Base-by-base conservation (phyloP, 129 eudicot genomes). In the Erigeron canadensis region DNA sequence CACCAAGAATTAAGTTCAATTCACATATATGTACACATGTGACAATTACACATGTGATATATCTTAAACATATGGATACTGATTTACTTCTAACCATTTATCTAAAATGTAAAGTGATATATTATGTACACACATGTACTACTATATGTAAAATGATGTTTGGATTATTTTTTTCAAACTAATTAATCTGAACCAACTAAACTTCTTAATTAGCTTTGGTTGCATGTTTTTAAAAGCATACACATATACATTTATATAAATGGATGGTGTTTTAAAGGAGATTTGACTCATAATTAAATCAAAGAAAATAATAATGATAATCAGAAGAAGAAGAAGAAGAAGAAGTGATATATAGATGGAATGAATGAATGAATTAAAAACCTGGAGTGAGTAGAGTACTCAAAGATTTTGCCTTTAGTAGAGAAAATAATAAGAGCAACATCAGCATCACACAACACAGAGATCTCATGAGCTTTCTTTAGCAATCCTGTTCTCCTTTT, bases 381-480 rank as follows among this genome's bases (percentile, higher is more conserved):
- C 96, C 96, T 86, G 71, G 89, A 87, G 67, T 90, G 86, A 77
- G 91, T 84, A 41, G 96, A 81, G 82, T 85, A 90, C 83, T 90
- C 89, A 81, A 80, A 90, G 57, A 87, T 89, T 75, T 90, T 90
- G 7, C 97, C 97, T 62, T 85, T 85, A 3, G 95, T 72, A 8
- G 97, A 90, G 71, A 90, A 90, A 54, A 90, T 86, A 56, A 90
- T 87, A 79, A 90, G 83, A 73, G 84, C 95, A 51, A 88, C 91
- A 12, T 88, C 86, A 77, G 91, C 95, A 76, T 88, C 95, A 62
- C 95, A 88, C 60, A 88, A 72, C n/a, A 78, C 81, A 63, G 81
- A 78, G 77, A 90, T 87, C 82, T 85, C 97, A 77, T 85, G 95
- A 56, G 97, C 97, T 62, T 90, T 90, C 89, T 90, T 90, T 46